Percentiles rank a stretch among this genome's conserved stretches.
Evolutionary conservation across 129 eudicot genomes (phyloP).

Genomic region (Chrysanthemum lavandulifolium): DNA sequence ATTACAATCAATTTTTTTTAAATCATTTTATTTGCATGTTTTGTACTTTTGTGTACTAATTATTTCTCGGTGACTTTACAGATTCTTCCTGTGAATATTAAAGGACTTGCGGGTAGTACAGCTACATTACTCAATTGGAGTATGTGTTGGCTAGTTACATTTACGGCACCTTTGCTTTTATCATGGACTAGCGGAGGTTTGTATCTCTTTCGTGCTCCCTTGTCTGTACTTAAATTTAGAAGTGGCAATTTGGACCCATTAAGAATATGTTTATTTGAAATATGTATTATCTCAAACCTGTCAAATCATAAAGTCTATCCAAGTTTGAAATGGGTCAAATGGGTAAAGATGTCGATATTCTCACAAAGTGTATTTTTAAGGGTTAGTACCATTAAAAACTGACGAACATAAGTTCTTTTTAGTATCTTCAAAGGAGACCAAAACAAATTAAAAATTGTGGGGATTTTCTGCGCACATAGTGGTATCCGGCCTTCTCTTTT

Average conservation of each 20-base stretch:
- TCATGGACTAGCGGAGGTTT: constrained; percentile 89
- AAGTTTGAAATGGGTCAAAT: not conserved
- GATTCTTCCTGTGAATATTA: constrained; percentile 83
- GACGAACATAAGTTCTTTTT: too few species aligned
- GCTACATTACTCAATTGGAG: constrained; percentile 87
- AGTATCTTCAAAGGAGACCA: too few species aligned
- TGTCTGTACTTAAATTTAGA: not conserved
- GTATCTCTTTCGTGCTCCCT: constrained; percentile 19
- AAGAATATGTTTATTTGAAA: not conserved
- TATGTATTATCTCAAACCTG: not conserved
- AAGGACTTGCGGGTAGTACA: constrained; percentile 92
- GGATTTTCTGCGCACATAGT: too few species aligned
- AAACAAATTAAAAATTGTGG: too few species aligned
- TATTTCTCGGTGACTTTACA: constrained; percentile 25
- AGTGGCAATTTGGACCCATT: not conserved
- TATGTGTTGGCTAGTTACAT: constrained; percentile 67
- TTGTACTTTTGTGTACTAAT: not conserved
- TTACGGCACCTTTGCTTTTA: constrained; percentile 78
- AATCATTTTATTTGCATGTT: not conserved
- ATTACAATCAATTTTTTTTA: not conserved
- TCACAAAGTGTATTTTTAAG: not conserved
- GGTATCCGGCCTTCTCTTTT: too few species aligned
- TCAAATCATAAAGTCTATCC: not conserved
- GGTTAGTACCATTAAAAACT: too few species aligned
- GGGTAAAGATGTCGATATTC: not conserved